These are phyloP conservation scores for Apiosordaria backusii DNA, from an alignment of 495 filamentous ascomycete species.

Conservation along the genomic window DNA sequence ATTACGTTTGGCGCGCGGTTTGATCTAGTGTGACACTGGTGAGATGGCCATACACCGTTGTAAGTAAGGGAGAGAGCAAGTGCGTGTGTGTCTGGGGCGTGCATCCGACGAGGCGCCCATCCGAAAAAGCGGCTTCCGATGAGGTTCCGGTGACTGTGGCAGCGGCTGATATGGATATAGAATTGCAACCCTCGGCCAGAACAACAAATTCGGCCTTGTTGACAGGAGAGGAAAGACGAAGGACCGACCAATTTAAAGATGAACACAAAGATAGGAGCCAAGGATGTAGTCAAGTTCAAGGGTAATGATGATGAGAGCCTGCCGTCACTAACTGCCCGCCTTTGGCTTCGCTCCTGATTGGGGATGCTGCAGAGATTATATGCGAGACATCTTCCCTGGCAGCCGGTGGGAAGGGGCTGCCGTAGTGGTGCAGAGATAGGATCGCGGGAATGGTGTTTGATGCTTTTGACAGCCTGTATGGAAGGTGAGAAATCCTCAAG, in stretches of 20 bases:
- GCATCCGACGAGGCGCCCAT: conserved; percentile 4
- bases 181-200: background rate
- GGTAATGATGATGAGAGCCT: background rate
- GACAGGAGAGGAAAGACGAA: background rate
- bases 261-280: background rate
- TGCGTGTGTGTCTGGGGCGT: background rate
- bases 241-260: background rate
- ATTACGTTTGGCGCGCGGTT: background rate
- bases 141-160: background rate
- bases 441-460: background rate
- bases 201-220: background rate
- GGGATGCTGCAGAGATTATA: background rate
- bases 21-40: background rate
- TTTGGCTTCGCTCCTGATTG: background rate
- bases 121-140: conserved; percentile 3
- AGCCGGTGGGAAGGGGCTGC: background rate
- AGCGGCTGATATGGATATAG: background rate
- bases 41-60: background rate
- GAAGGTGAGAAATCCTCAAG: background rate
- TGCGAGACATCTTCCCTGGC: background rate
- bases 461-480: background rate
- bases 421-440: background rate
- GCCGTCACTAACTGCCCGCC: background rate
- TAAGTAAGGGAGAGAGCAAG: background rate
- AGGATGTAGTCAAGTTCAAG: too few relatives aligned